Conservation (phyloP, 2,329 filamentous ascomycete genomes). For the Penicillium sp. region DNA sequence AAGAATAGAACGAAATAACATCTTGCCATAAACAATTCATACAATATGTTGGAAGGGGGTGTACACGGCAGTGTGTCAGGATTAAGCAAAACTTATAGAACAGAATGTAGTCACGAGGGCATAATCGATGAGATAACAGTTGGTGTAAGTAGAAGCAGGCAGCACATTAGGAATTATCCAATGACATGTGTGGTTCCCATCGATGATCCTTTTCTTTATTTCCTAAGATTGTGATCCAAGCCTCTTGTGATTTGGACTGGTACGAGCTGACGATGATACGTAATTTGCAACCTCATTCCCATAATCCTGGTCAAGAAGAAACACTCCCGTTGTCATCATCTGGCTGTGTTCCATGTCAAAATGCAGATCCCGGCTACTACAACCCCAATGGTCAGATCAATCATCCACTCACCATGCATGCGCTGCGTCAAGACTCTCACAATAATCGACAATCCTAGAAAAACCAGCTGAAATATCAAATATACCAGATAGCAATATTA, state of each 20-base stretch:
- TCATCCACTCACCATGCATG: background rate
- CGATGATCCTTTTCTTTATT: background rate
- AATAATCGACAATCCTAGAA: background rate
- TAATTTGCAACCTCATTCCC: background rate
- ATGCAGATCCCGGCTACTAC: background rate
- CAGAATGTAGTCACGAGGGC: background rate
- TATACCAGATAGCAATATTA: background rate
- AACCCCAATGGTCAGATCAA: background rate
- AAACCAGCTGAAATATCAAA: background rate
- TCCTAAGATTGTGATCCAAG: background rate
- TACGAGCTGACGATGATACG: slow-evolving; percentile 2
- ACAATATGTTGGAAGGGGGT: background rate
- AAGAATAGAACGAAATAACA: background rate
- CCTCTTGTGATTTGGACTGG: slow-evolving; percentile 2
- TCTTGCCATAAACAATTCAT: background rate
- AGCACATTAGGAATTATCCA: background rate
- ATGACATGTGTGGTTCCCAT: background rate
- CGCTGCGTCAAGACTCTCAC: background rate
- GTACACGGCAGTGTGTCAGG: background rate
- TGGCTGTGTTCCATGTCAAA: background rate
- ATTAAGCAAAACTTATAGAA: slow-evolving; percentile 1
- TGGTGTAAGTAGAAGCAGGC: background rate
- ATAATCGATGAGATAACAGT: background rate
- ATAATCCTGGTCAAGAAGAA: background rate
- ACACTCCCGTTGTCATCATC: background rate